Base-by-base conservation (phyloP, 139 green algal genomes). In the Trebouxia sp. region DNA sequence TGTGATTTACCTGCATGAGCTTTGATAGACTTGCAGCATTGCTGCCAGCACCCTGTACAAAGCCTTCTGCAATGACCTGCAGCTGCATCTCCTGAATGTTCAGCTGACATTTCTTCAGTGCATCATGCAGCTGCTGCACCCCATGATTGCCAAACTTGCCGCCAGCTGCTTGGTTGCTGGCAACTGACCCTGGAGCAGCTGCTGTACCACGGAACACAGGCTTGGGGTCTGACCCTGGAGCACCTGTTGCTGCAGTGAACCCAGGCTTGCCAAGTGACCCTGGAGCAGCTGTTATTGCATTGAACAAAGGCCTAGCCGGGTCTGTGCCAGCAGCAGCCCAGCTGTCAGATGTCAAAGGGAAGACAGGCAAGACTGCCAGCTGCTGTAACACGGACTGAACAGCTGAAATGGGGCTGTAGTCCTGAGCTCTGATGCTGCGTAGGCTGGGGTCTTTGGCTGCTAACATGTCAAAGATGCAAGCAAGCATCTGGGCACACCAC, bases 401-500 rank as follows among this genome's bases (percentile, higher is more conserved):
- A 50, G 65, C 6, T 12, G 65, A 12, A 37, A 35, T 51, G 37
- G 10, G 65, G 20, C 10, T 75, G 37, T 32, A 50, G 32, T 51
- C 65, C 17, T 35, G 65, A 28, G 37, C 37, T 30, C 65, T 26
- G 37, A 75, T 35, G 65, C 65, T 75, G 11, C 65, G 65, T 5
- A 75, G 1, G 37, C 28, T 35, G 37, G 65, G 35, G 37, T 75
- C 65, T 48, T 75, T 47, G 17, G 20, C 9, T n/a, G 65, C 65
- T 12, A 48, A 20, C 65, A 75, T 48, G 38, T 47, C 37, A 28
- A 48, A 47, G 11, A 75, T 75, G 37, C 65, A 75, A 48, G 65
- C 65, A 35, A 75, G 17, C 65, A 75, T 47, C 65, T 50, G 11
- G 65, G 11, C 37, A 9, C 38, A 48, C 65, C 65, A 75, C 65